phyloP scores from a whole-genome alignment of 176 grass and related monocot genomes.

The Typha latifolia region DNA sequence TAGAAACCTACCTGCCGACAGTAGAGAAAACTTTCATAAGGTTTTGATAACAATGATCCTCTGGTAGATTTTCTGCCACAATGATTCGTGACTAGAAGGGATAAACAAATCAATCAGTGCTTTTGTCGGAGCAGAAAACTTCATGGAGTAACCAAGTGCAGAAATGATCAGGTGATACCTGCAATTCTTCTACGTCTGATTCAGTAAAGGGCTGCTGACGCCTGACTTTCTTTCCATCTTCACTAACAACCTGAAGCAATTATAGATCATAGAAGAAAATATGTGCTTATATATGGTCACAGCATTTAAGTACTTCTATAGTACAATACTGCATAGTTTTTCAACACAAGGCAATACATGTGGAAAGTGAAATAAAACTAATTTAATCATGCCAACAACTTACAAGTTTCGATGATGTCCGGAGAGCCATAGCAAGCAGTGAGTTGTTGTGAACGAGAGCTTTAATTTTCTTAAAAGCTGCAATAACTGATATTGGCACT shows the following conservation, averaged over 20 bases:
- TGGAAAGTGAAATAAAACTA: background rate
- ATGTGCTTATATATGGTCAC: background rate
- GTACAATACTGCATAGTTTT: background rate
- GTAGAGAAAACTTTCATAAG: conserved; percentile 93
- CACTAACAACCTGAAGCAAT: conserved; percentile 60
- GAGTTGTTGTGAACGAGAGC: conserved; percentile 67
- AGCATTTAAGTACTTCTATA: background rate
- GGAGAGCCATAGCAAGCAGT: conserved; percentile 79
- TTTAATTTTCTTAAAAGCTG: conserved; percentile 97
- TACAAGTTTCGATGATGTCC: conserved; percentile 88
- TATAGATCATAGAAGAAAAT: conserved; percentile 15
- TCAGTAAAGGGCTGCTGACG: conserved; percentile 71
- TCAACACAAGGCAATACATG: conserved; percentile 10
- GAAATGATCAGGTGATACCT: conserved; percentile 33
- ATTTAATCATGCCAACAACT: conserved; percentile 10
- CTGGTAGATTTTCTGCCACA: conserved; percentile 95
- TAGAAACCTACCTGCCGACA: conserved; percentile 65
- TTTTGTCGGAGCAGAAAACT: background rate
- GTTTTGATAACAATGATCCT: conserved; percentile 99
- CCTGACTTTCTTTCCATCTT: conserved; percentile 92
- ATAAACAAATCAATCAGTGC: conserved; percentile 3
- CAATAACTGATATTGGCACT: conserved; percentile 94
- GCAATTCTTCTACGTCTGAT: conserved; percentile 85
- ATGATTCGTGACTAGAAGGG: conserved; percentile 74
- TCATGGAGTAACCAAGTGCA: background rate